phyloP scores from a whole-genome alignment of 2,329 filamentous ascomycete genomes.

The Geosmithia flava region DNA sequence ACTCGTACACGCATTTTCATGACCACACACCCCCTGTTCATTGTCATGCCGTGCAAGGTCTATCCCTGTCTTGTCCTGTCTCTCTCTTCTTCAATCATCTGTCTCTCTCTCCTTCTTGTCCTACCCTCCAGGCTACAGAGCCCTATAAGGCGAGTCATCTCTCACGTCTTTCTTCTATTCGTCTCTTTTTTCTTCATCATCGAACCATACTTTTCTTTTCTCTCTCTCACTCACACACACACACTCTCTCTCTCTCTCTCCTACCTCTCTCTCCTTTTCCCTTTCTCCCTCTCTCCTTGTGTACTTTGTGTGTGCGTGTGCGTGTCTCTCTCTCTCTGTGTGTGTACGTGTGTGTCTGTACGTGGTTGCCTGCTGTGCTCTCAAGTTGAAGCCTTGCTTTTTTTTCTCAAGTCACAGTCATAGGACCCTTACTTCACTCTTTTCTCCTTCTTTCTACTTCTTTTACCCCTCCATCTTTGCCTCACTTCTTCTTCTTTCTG shows the following conservation, averaged over 20 bases:
- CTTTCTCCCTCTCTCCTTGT: not conserved
- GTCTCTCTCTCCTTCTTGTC: not conserved
- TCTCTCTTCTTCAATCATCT: not conserved
- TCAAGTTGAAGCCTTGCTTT: too few species aligned
- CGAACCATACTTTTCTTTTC: too few species aligned
- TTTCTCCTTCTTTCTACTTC: not conserved
- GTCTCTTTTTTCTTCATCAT: not conserved
- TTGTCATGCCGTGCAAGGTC: slow-evolving; percentile 26
- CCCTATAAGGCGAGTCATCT: not conserved
- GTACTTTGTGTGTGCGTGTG: too few species aligned
- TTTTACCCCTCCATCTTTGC: not conserved
- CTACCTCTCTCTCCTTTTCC: not conserved
- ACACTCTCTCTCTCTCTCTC: not conserved
- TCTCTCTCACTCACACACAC: too few species aligned
- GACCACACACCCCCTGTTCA: too few species aligned
- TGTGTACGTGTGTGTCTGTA: too few species aligned
- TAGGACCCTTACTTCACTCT: not conserved
- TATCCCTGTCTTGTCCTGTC: slow-evolving; percentile 20
- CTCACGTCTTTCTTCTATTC: not conserved
- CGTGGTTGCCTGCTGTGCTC: too few species aligned
- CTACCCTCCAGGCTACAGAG: not conserved
- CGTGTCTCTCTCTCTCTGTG: too few species aligned
- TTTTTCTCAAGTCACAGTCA: too few species aligned
- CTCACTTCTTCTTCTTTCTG: not conserved
- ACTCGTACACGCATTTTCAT: too few species aligned